Evolutionary conservation across 768 basidiomycete genomes (phyloP).

Genomic region (Trametes punicea): DNA sequence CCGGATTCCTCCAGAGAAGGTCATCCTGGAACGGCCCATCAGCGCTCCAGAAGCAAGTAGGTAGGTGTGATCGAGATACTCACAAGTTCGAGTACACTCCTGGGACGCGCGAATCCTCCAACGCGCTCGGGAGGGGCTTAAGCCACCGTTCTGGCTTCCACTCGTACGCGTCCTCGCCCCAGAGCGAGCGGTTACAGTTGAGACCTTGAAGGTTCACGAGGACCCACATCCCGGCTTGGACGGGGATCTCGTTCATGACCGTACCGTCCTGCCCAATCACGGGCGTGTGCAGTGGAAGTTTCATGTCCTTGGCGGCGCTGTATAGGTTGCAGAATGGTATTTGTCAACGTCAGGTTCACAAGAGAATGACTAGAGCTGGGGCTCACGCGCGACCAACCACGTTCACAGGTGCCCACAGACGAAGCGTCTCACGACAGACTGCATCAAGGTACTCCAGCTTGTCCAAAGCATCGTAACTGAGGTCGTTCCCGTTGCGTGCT

Average conservation of each 20-base stretch:
- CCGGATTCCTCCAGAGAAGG: slow-evolving; percentile 23
- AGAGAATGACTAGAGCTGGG: background rate
- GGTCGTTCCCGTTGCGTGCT: slow-evolving; percentile 30
- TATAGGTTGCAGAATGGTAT: background rate
- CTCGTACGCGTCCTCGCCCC: slow-evolving; percentile 42
- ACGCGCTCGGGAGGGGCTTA: slow-evolving; percentile 6
- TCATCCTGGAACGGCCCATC: slow-evolving; percentile 14
- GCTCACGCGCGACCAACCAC: slow-evolving; percentile 6
- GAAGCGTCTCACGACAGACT: slow-evolving; percentile 55
- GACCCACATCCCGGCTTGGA: slow-evolving; percentile 39
- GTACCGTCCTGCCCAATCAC: slow-evolving; percentile 11
- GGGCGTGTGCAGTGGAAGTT: slow-evolving; percentile 27
- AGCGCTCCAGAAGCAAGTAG: background rate
- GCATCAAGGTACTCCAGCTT: slow-evolving; percentile 59
- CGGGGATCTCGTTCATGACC: slow-evolving; percentile 24
- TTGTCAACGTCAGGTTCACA: background rate
- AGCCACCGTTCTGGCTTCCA: slow-evolving; percentile 47
- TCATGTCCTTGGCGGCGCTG: slow-evolving; percentile 27
- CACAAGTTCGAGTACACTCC: slow-evolving; percentile 23
- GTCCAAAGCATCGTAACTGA: slow-evolving; percentile 22
- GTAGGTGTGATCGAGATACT: background rate
- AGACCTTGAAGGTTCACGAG: slow-evolving; percentile 37
- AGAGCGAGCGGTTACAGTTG: slow-evolving; percentile 40
- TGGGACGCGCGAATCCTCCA: slow-evolving; percentile 17
- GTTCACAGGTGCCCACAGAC: slow-evolving; percentile 36